Evolutionary conservation across 148 eudicot genomes (phyloP).

Genomic region (Camellia sinensis): DNA sequence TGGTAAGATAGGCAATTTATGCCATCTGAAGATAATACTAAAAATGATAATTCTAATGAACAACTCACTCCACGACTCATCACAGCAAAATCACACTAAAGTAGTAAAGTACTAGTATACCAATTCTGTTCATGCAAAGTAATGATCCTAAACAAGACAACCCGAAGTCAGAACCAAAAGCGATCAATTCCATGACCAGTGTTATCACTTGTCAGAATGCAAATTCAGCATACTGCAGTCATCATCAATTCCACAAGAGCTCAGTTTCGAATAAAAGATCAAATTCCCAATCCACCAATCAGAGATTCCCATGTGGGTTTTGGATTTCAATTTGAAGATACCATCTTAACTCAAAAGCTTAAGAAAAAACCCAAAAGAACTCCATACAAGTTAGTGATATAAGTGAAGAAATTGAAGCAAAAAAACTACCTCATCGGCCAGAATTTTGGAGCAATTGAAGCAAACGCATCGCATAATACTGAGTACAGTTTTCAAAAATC

Average conservation of each 20-base stretch:
- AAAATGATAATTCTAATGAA: too few species aligned
- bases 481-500: slow-evolving; percentile 91
- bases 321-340: not conserved
- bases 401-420: not conserved
- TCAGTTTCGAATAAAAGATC: not conserved
- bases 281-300: not conserved
- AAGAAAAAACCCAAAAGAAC: not conserved
- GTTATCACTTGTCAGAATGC: not conserved
- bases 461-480: slow-evolving; percentile 95
- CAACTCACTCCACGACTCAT: too few species aligned
- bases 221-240: not conserved
- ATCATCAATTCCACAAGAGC: not conserved
- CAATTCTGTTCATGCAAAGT: not conserved
- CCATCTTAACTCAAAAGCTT: not conserved
- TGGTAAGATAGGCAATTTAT: too few species aligned
- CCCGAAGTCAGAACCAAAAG: not conserved
- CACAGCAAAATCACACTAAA: too few species aligned
- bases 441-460: slow-evolving; percentile 90
- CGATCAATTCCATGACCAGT: not conserved
- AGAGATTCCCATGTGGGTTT: not conserved
- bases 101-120: too few species aligned
- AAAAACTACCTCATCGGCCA: slow-evolving; percentile 76
- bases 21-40: too few species aligned
- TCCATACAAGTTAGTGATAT: too few species aligned
- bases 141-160: not conserved